Percentiles rank a stretch among this genome's conserved stretches.
Evolutionary conservation across 345 rosid genomes (phyloP).

Genomic region (Sapria himalayana): DNA sequence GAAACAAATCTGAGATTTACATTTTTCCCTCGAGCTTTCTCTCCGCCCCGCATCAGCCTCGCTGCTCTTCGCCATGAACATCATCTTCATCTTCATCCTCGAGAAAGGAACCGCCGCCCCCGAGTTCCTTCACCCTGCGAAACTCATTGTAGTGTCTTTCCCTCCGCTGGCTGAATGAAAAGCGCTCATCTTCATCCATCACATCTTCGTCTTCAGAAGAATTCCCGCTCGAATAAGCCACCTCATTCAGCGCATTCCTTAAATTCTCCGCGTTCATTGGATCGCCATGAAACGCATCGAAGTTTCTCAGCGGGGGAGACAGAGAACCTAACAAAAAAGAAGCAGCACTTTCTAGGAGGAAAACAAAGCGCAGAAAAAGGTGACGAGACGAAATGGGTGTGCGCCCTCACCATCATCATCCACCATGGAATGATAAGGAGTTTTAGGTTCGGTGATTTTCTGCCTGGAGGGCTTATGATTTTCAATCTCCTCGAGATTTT

Average conservation of each 20-base stretch:
- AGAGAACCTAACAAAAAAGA: slow-evolving; percentile 22
- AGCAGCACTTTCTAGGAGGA: neutral
- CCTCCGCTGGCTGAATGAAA: slow-evolving; percentile 21
- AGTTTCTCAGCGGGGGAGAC: slow-evolving; percentile 37
- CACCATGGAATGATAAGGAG: slow-evolving; percentile 84
- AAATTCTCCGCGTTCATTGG: slow-evolving; percentile 53
- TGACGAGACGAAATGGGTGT: no score
- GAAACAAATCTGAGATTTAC: neutral
- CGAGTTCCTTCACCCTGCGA: slow-evolving; percentile 59
- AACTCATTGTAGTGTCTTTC: slow-evolving; percentile 78
- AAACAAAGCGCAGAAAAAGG: slow-evolving; percentile 2
- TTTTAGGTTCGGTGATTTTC: slow-evolving; percentile 98
- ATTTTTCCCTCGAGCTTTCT: neutral
- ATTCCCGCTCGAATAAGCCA: slow-evolving; percentile 75
- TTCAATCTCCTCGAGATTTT: slow-evolving; percentile 73
- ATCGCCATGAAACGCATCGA: slow-evolving; percentile 35
- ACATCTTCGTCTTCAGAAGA: slow-evolving; percentile 86
- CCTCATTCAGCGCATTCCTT: slow-evolving; percentile 34
- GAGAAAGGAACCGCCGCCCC: slow-evolving; percentile 34
- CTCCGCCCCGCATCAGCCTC: slow-evolving; percentile 7
- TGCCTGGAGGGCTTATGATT: slow-evolving; percentile 88
- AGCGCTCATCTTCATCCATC: slow-evolving; percentile 70
- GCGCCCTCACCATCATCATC: slow-evolving; percentile 83
- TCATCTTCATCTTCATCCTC: slow-evolving; percentile 40
- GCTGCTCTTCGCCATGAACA: slow-evolving; percentile 5